Evolutionary conservation across 495 filamentous ascomycete species (phyloP), one percentile per base, ranked within the genome.

Genomic region (Hyaloscypha hepaticicola): DNA sequence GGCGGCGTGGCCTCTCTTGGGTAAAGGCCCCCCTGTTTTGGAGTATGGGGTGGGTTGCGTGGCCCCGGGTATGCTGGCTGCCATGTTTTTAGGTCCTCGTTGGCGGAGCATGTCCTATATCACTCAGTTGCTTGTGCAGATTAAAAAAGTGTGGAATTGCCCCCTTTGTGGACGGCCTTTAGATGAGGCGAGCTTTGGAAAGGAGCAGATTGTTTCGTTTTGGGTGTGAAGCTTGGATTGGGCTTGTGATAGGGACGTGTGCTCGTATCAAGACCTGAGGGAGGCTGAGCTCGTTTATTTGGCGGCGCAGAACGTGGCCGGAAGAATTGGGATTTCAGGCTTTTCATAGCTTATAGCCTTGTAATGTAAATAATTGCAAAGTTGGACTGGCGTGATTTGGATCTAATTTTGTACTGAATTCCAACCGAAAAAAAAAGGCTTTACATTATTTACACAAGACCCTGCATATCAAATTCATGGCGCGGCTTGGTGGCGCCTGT

Each of bases 381-480:
- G 31, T 16, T 16, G 14, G 2, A 14, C 38, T 14, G 16, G 2
- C 38, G 19, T 45, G 19, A 45, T 45, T 16, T 45, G 6, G 38
- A 8, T 16, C 5, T 34, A 34, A 34, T 45, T 45, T n/a, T 0
- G 19, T 16, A 16, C 19, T 45, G 16, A 45, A 16, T 45, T 19
- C 9, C 14, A 4, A 16, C 2, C 14, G 11, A 19, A 16, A 16
- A 16, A 45, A 45, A 45, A 33, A 11, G 38, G 11, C 2, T 45
- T 45, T 16, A 45, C 38, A 45, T 45, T 19, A 45, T 0, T 45
- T 45, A 16, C 38, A 28, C 25, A 3, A 28, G 53, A 5, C 16
- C 53, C 53, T 56, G 53, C 53, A 56, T 56, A 56, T 53, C 8
- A 53, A 25, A 24, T 24, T 24, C 26, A 56, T 45, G 25, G 31